Base-by-base conservation (phyloP, 352 stramenopile genomes). In the Elongisporangium senticosum region DNA sequence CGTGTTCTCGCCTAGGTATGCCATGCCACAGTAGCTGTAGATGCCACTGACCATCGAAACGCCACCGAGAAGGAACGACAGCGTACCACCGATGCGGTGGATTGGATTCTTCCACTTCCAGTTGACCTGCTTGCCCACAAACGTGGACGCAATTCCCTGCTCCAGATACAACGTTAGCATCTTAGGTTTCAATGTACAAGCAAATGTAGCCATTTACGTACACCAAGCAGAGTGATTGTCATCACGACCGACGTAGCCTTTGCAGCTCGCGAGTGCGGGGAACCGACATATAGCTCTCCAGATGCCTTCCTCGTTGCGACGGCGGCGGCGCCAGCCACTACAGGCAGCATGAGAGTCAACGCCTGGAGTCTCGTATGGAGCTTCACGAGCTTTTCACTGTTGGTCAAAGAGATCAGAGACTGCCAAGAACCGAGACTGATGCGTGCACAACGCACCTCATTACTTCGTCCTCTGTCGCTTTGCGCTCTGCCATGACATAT, bases 41-140 rank as follows among this genome's bases (percentile, higher is more conserved):
- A 87, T 56, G 3, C 76, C 76, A 15, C 79, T 80, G 19, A 83
- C 55, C 56, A 83, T 65, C 13, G 71, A 85, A 3, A 63, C 49
- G 2, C 74, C 76, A 15, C 67, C 66, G 21, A 73, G 71, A 15
- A 87, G 69, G 71, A 86, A 86, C 53, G 81, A 63, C 13, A 89
- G 57, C 23, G 74, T 72, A 13, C 79, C 79, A 6, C 75, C 80
- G 10, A 89, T 65, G 10, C 74, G 68, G 58, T 89, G 79, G 11
- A 75, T 87, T 57, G 86, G 77, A 48, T 89, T 77, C 56, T 75
- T 85, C 79, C 79, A 89, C 58, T 87, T 75, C 79, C 79, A 89
- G 40, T 87, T 86, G 14, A 66, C 19, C 8, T 65, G 62, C 13
- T 59, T 61, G 23, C 69, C 75, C 63, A 86, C 75, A 50, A 77